phyloP scores from a whole-genome alignment of 371 early-diverging fungal species.

The Mortierella sp. region DNA sequence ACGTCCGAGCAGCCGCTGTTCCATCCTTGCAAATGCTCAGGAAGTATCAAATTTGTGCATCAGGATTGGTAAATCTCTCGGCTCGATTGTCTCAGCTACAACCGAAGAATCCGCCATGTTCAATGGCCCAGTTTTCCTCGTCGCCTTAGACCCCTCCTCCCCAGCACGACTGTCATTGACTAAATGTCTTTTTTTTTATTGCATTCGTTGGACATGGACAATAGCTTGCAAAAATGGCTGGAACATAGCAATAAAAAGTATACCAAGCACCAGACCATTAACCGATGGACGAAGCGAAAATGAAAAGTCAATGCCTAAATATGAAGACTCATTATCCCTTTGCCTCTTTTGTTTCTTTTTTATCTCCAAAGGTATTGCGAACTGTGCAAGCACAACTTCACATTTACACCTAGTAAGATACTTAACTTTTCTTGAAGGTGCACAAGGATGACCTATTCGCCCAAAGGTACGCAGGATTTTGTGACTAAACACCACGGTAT shows the following conservation, averaged over 20 bases:
- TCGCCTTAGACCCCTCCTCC: no score
- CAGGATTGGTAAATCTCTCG: constrained; percentile 77
- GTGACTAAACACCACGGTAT: no score
- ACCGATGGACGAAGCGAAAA: no score
- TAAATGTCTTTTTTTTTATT: background rate
- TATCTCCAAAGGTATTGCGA: constrained; percentile 79
- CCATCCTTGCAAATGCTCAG: constrained; percentile 95
- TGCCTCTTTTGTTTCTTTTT: constrained; percentile 1
- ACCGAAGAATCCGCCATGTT: background rate
- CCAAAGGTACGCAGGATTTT: background rate
- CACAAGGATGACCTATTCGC: no score
- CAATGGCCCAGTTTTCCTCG: no score
- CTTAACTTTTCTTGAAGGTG: background rate
- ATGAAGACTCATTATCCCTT: constrained; percentile 4
- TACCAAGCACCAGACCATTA: background rate
- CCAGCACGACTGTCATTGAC: no score
- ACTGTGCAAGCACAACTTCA: constrained; percentile 86
- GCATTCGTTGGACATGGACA: background rate
- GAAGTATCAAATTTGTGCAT: constrained; percentile 92
- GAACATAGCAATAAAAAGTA: constrained; percentile 84
- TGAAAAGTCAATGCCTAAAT: background rate
- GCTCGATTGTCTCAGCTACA: background rate
- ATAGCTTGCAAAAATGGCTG: constrained; percentile 88
- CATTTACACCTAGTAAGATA: constrained; percentile 83
- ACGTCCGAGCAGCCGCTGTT: constrained; percentile 86